A percentile compares a stretch with the other conserved stretches of the same genome.
These are phyloP conservation scores for Cryphonectria naterciae DNA, from an alignment of 2,329 filamentous ascomycete genomes.

Conservation along the genomic window DNA sequence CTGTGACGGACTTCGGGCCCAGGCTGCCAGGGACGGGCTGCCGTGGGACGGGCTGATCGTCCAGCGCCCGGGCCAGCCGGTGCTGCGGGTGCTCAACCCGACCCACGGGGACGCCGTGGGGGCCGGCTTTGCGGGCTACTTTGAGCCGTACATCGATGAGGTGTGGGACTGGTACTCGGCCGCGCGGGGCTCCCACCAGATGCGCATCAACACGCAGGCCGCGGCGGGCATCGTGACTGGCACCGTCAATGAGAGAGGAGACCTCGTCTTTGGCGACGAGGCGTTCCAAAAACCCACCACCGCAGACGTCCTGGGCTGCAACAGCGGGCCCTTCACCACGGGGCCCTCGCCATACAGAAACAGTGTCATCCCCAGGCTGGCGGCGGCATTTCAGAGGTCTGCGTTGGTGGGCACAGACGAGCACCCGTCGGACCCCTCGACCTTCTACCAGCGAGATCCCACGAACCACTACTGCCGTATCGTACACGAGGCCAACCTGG, in stretches of 20 bases:
- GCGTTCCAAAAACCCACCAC: slow-evolving; percentile 60
- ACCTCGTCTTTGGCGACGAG: slow-evolving; percentile 44
- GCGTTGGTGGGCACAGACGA: slow-evolving; percentile 51
- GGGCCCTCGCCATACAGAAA: slow-evolving; percentile 44
- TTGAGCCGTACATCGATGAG: slow-evolving; percentile 46
- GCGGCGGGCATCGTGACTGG: slow-evolving; percentile 57
- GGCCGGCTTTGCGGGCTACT: slow-evolving; percentile 50
- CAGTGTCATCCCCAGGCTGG: slow-evolving; percentile 54
- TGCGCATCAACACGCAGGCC: slow-evolving; percentile 69
- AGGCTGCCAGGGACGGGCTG: slow-evolving; percentile 58
- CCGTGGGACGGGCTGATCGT: slow-evolving; percentile 65
- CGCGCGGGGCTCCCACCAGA: slow-evolving; percentile 35
- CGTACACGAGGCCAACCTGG: slow-evolving; percentile 57
- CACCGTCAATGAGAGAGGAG: slow-evolving; percentile 47
- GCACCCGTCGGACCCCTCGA: slow-evolving; percentile 41
- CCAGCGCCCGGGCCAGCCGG: slow-evolving; percentile 33
- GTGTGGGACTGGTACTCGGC: slow-evolving; percentile 46
- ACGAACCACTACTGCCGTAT: slow-evolving; percentile 64
- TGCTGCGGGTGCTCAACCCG: slow-evolving; percentile 49
- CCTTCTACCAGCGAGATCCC: slow-evolving; percentile 45
- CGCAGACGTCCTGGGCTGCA: slow-evolving; percentile 69
- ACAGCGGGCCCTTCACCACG: slow-evolving; percentile 62
- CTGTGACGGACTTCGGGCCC: slow-evolving; percentile 56
- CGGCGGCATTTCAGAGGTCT: slow-evolving; percentile 57
- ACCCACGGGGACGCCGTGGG: slow-evolving; percentile 48